phyloP scores from a whole-genome alignment of 495 filamentous ascomycete genomes.

The Neurospora tetraspora region DNA sequence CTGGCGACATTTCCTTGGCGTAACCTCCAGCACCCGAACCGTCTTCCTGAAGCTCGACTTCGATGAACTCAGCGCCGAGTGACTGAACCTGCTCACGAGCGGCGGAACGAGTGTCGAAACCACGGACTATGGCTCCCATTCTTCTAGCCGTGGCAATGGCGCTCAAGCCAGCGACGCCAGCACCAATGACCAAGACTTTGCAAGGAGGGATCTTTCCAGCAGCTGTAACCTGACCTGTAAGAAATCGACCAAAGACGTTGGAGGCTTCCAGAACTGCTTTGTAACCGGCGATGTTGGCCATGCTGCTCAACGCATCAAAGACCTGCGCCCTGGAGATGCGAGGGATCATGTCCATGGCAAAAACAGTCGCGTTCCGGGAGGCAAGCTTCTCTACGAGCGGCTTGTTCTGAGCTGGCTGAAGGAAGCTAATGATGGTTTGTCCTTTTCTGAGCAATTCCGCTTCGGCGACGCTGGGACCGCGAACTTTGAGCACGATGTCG shows the following conservation, averaged over 20 bases:
- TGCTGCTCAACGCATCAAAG: slow-evolving; percentile 73
- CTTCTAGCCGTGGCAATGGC: slow-evolving; percentile 72
- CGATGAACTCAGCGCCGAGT: slow-evolving; percentile 73
- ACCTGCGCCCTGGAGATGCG: slow-evolving; percentile 73
- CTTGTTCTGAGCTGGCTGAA: slow-evolving; percentile 66
- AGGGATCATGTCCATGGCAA: slow-evolving; percentile 81
- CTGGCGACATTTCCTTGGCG: slow-evolving; percentile 80
- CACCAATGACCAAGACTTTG: slow-evolving; percentile 75
- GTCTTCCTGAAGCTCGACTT: slow-evolving; percentile 75
- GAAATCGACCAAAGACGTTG: slow-evolving; percentile 70
- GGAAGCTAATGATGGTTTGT: slow-evolving; percentile 61
- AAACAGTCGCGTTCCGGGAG: slow-evolving; percentile 50
- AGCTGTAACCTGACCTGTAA: slow-evolving; percentile 76
- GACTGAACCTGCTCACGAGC: slow-evolving; percentile 78
- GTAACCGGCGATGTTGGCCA: slow-evolving; percentile 84
- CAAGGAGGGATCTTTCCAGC: slow-evolving; percentile 74
- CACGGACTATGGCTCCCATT: slow-evolving; percentile 74
- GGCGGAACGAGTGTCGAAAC: slow-evolving; percentile 71
- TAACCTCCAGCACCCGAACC: slow-evolving; percentile 74
- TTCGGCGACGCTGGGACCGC: slow-evolving; percentile 57
- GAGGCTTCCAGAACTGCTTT: slow-evolving; percentile 77
- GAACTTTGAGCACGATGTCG: slow-evolving; percentile 71
- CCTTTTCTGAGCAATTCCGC: slow-evolving; percentile 49
- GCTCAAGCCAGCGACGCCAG: slow-evolving; percentile 70
- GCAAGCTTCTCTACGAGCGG: slow-evolving; percentile 57